Evolutionary conservation across 2,329 filamentous ascomycete species (phyloP), one percentile per base, ranked within the genome.

Genomic region (Emergomyces orientalis): DNA sequence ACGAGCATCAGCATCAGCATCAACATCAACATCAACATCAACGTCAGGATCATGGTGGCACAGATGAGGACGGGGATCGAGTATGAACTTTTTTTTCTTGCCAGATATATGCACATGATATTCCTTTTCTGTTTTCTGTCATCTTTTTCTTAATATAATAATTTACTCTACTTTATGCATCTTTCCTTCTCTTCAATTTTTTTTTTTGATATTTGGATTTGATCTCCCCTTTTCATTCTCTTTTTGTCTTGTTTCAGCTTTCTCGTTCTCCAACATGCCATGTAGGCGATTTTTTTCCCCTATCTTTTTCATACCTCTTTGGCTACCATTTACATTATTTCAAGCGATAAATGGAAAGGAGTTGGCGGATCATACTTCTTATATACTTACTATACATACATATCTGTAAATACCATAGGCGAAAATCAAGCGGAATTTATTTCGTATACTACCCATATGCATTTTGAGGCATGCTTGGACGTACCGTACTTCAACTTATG

Each of bases 1-100:
- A 97, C 67, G 82, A 86, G 69, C 79, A 59, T 14, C 56, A 45
- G 2, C 51, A 55, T 32, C 51, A 34, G 19, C 54, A 34, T n/a
- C 51, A 56, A 9, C 32, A 25, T 39, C 54, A 56, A 4, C 54
- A 14, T 13, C 51, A 56, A 11, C 54, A 39, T 6, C 54, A 39
- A 5, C 52, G 22, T 17, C n/a, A 30, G 22, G 14, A 13, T 45
- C 25, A 39, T 9, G 8, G 39, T n/a, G 56, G 56, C 14, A 32
- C 6, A 9, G 56, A n/a, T 7, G 56, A 32, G 11, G 56, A 59
- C 22, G 56, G 56, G n/a, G 56, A 59, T 47, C 22, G 41, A 25
- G 56, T 59, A 45, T 59, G 14, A 59, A 34, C 34, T 17, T 34
- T 52, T 0, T 32, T 11, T 52, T 11, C 2, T 17, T 45, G 6